Conservation (phyloP, 805 yeast species). For the Saccharomycopsis olivae region DNA sequence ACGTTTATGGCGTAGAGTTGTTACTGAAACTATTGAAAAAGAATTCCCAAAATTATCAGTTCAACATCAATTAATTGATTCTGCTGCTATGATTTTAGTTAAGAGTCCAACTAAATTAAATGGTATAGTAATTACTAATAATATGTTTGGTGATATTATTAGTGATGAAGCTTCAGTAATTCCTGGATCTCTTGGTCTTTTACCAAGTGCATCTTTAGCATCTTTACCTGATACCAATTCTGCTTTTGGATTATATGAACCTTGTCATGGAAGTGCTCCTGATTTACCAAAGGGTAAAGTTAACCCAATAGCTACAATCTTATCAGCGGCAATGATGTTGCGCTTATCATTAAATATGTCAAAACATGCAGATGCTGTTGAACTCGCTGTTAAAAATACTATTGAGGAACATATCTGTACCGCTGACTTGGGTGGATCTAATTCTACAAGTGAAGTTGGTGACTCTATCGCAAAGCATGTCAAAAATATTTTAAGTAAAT, state of each 20-base stretch:
- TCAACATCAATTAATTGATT: slow-evolving; percentile 93
- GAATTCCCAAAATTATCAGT: slow-evolving; percentile 86
- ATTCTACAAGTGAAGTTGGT: slow-evolving; percentile 83
- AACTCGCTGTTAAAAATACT: slow-evolving; percentile 75
- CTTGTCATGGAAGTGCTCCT: slow-evolving; percentile 98
- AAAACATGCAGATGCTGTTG: slow-evolving; percentile 81
- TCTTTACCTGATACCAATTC: slow-evolving; percentile 92
- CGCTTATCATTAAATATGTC: slow-evolving; percentile 75
- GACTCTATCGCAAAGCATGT: slow-evolving; percentile 81
- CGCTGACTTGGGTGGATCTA: slow-evolving; percentile 82
- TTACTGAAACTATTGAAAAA: slow-evolving; percentile 62
- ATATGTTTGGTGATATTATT: slow-evolving; percentile 98
- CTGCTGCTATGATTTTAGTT: slow-evolving; percentile 96
- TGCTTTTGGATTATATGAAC: slow-evolving; percentile 95
- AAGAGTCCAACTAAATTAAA: slow-evolving; percentile 85
- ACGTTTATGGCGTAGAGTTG: slow-evolving; percentile 92
- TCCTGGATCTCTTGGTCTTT: slow-evolving; percentile 92
- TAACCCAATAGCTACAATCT: slow-evolving; percentile 90
- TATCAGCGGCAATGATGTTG: slow-evolving; percentile 97
- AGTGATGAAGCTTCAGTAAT: slow-evolving; percentile 97
- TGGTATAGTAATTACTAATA: slow-evolving; percentile 86
- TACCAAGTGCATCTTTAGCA: slow-evolving; percentile 94
- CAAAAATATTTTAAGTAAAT: slow-evolving; percentile 32
- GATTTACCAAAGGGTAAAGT: slow-evolving; percentile 82
- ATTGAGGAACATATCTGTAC: slow-evolving; percentile 81